Conservation (phyloP, 1,139 yeast genomes). For the Suhomyces panamericanus region DNA sequence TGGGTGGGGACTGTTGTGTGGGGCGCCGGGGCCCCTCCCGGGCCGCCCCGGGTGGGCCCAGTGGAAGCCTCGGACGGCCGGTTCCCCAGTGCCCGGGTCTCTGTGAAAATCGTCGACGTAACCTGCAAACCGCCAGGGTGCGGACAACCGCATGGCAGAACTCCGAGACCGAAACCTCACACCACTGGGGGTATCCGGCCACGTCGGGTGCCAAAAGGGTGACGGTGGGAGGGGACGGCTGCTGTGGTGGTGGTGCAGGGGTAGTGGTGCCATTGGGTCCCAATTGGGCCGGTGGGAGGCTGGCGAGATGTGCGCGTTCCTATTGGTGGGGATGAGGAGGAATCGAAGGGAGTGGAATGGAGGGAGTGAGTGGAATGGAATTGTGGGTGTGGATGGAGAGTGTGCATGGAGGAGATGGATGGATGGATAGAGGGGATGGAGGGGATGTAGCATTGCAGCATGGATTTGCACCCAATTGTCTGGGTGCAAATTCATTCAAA, state of each 20-base stretch:
- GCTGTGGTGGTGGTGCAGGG: neutral
- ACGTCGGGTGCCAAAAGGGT: neutral
- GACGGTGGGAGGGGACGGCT: neutral
- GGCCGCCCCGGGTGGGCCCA: neutral
- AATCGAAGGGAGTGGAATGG: neutral
- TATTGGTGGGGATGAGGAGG: constrained; percentile 1
- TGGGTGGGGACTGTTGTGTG: neutral
- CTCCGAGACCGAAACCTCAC: constrained; percentile 23
- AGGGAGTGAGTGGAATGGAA: neutral
- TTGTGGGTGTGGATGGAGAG: too few relatives aligned
- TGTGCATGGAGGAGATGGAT: too few relatives aligned
- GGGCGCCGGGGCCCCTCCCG: neutral
- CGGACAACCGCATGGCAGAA: constrained; percentile 18
- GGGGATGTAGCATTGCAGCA: too few relatives aligned
- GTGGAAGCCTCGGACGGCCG: neutral
- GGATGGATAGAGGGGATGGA: too few relatives aligned
- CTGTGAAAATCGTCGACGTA: constrained; percentile 6
- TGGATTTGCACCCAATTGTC: too few relatives aligned
- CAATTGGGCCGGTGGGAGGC: neutral
- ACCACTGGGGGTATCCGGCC: constrained; percentile 7
- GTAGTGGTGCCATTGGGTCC: neutral
- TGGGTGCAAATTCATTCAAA: too few relatives aligned
- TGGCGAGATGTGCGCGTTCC: constrained; percentile 2
- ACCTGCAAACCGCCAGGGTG: constrained; percentile 8
- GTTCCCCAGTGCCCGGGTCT: constrained; percentile 7